These are phyloP conservation scores for Hypoxylon sp. DNA, from an alignment of 2,329 filamentous ascomycete species.

Conservation along the genomic window DNA sequence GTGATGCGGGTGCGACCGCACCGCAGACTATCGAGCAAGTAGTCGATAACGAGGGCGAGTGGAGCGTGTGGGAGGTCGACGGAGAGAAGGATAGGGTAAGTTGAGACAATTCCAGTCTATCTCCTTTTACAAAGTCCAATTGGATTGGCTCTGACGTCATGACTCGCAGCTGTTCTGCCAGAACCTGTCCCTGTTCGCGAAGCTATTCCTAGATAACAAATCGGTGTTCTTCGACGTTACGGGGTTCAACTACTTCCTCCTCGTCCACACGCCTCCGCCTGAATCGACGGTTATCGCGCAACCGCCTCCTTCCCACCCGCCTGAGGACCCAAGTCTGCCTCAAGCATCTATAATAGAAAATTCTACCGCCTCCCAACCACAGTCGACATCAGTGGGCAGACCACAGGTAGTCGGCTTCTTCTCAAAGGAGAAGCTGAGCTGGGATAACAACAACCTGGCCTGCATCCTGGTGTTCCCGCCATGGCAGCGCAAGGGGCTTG, in stretches of 20 bases:
- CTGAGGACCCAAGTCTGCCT: neutral
- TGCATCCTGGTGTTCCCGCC: slow-evolving; percentile 97
- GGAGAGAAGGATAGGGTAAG: slow-evolving; percentile 83
- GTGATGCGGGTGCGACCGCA: slow-evolving; percentile 48
- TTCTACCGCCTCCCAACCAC: neutral
- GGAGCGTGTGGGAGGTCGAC: slow-evolving; percentile 93
- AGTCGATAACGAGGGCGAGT: slow-evolving; percentile 76
- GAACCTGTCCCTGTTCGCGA: slow-evolving; percentile 95
- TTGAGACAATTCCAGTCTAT: slow-evolving; percentile 38
- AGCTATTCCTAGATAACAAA: slow-evolving; percentile 98
- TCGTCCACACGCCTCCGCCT: slow-evolving; percentile 77
- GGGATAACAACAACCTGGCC: slow-evolving; percentile 98
- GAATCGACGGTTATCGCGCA: slow-evolving; percentile 4
- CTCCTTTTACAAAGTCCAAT: neutral
- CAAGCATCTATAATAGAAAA: slow-evolving; percentile 2
- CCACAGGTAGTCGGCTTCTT: slow-evolving; percentile 92
- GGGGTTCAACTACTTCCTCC: slow-evolving; percentile 93
- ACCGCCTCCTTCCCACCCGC: neutral
- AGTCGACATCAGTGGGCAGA: slow-evolving; percentile 30
- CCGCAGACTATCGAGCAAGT: slow-evolving; percentile 57
- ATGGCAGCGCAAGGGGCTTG: slow-evolving; percentile 92
- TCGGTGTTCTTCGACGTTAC: slow-evolving; percentile 98
- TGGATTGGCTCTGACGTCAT: slow-evolving; percentile 16
- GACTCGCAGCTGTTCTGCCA: slow-evolving; percentile 82
- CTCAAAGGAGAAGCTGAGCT: slow-evolving; percentile 98